Evolutionary conservation across 805 yeast genomes (phyloP).

Genomic region (Teunomyces kruisii): DNA sequence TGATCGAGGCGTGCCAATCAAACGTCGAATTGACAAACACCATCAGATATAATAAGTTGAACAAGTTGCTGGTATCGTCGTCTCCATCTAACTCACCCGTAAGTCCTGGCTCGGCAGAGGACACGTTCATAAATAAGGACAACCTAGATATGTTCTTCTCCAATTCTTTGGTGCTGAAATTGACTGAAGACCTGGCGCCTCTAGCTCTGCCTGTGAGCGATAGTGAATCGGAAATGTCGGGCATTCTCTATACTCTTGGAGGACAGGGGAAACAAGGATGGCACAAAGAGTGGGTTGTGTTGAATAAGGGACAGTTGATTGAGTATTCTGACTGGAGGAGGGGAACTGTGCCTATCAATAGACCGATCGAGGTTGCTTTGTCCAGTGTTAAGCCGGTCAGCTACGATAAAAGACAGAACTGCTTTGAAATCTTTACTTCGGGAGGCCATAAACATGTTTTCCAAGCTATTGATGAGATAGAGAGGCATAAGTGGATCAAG

Average conservation of each 20-base stretch:
- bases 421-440: constrained; percentile 78
- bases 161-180: not conserved
- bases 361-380: constrained; percentile 69
- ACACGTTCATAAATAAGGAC: constrained; percentile 19
- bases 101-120: constrained; percentile 11
- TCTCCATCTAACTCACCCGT: not conserved
- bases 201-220: constrained; percentile 4
- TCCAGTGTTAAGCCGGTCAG: constrained; percentile 56
- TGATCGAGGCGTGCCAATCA: constrained; percentile 38
- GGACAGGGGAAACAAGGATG: constrained; percentile 68
- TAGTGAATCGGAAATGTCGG: constrained; percentile 37
- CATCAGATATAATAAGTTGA: constrained; percentile 27
- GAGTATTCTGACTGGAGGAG: constrained; percentile 83
- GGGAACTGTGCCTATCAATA: constrained; percentile 58
- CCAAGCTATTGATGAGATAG: constrained; percentile 71
- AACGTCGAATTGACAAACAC: constrained; percentile 40
- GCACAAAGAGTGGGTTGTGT: constrained; percentile 88
- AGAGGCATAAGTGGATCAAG: constrained; percentile 66
- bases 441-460: constrained; percentile 63
- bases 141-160: constrained; percentile 33
- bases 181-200: not conserved
- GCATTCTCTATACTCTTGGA: constrained; percentile 56
- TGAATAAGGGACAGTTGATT: constrained; percentile 62
- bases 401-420: constrained; percentile 49
- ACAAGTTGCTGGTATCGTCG: constrained; percentile 4